Base-by-base conservation (phyloP, 257 asterid species). In the Thymus mandschuricus region DNA sequence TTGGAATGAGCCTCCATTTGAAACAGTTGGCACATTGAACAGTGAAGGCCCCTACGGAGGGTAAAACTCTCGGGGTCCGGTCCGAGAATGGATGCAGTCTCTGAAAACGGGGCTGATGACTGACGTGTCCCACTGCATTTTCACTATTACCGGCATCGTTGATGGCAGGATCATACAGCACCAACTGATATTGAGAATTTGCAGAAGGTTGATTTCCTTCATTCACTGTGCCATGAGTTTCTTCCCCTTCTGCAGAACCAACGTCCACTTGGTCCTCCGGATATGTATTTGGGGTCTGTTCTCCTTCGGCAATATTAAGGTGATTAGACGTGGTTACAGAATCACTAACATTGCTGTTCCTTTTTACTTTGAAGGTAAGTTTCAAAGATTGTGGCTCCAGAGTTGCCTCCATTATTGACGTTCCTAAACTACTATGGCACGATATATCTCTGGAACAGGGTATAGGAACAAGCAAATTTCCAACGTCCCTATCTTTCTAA, bases 1-100 rank as follows among this genome's bases (percentile, higher is more conserved):
- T 81, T 3, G 95, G 96, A 70, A 94, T 84, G 34, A 89, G 86
- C 81, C 97, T 81, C 98, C 97, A 94, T 82, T 94, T 85, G 73
- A 89, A 86, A 82, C 96, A 91, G 71, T 60, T 68, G 64, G 89
- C 98, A 40, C 98, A 94, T 67, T 94, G 91, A 52, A 86, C 85
- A 38, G 91, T 74, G 75, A 88, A 92, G 43, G 92, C 91, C 76
- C 98, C 98, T 41, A 92, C 80, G 7, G 96, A 68, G 28, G 98
- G 97, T 77, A 87, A 80, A 63, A 84, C 73, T 81, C 88, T 82
- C 45, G 88, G 79, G 28, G 86, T 28, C 29, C 73, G 85, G 80
- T 78, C 71, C 3, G 86, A 61, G 79, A 79, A 80, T 15, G 93
- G 83, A 70, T 75, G 83, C 45, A 57, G 81, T 81, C 43, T 49